Base-by-base conservation (phyloP, 805 yeast species). In the Ogataea glucozyma region DNA sequence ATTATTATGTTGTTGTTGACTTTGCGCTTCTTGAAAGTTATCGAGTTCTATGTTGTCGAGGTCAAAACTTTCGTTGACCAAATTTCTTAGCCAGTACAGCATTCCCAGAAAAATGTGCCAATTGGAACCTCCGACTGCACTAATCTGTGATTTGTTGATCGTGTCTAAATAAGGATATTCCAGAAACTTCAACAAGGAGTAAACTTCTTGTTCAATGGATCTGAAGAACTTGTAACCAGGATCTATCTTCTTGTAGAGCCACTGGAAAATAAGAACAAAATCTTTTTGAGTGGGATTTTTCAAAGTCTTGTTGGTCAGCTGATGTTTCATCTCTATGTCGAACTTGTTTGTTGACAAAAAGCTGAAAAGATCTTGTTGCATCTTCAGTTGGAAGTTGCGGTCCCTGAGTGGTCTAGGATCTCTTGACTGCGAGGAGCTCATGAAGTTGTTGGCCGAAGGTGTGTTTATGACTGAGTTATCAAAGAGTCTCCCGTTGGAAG, bases 111-210 rank as follows among this genome's bases (percentile, higher is more conserved):
- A 86, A 6, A 76, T 75, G 10, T 87, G 88, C 97, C 97, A 89
- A 51, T 81, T 81, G 37, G 84, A 81, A 2, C 96, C 95, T 5
- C 96, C 96, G 10, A 88, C 96, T 0, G 96, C 96, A 27, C 89
- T 79, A 27, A 89, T 82, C 58, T 88, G 95, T 1, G 93, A 83
- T 56, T 89, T 83, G 61, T 84, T 86, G 29, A 90, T 81, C 0
- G 86, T 70, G 30, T 85, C 95, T 44, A 88, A 62, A 60, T 83
- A 88, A 1, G 97, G 97, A 55, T 89, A 89, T 37, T 77, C 78
- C 47, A 88, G 61, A 26, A 71, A 72, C 57, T 79, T 83, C 53
- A 89, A 66, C 14, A 87, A 65, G 14, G 76, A 72, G 48, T 81
- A 84, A 3, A 88, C 85, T 48, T 89, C 97, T 36, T 77, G 72